Evolutionary conservation across 805 yeast genomes (phyloP), one percentile per base, ranked within the genome.

Genomic region (Ogataea degrootiae): DNA sequence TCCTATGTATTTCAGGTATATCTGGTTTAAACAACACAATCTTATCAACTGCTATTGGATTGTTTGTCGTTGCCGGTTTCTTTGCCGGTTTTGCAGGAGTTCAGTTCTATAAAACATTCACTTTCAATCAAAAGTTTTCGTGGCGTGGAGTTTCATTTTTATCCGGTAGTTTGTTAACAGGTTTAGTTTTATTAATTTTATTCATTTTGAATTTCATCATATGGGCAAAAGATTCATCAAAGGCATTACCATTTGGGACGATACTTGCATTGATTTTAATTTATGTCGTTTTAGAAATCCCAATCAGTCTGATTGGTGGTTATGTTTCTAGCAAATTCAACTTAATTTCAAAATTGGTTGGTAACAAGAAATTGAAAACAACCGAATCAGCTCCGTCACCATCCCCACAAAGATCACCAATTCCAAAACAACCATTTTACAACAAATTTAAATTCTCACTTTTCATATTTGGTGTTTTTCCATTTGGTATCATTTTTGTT

Each of bases 401-500:
- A 2, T 11, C 31, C 3, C 11, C 11, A 2, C 31, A 26, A 5
- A 26, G 31, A 26, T 11, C 6, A 26, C 2, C 31, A 26, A 26
- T 26, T 6, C 70, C 74, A 17, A 51, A 52, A 34, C 74, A 67
- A 54, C 77, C 77, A 19, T 53, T 60, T 29, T 68, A 67, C 48
- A 60, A 66, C 53, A 58, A 53, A 42, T 51, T 56, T 39, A 45
- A 56, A 12, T 64, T 68, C 49, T 65, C 73, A 9, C 52, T 75
- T 1, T 68, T 77, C 6, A 56, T 76, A 0, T 83, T 85, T 56
- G 96, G 96, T 2, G 43, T 83, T 19, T 74, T 86, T 42, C 96
- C 96, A 34, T 89, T 87, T 60, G 82, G 84, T 16, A 81, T 88
- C 12, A 82, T 87, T n/a, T 84, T 83, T 60, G 89, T 86, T 46